Percentiles rank a stretch among this genome's conserved stretches.
phyloP scores from a whole-genome alignment of 805 yeast species.

The Clavispora asparagi region DNA sequence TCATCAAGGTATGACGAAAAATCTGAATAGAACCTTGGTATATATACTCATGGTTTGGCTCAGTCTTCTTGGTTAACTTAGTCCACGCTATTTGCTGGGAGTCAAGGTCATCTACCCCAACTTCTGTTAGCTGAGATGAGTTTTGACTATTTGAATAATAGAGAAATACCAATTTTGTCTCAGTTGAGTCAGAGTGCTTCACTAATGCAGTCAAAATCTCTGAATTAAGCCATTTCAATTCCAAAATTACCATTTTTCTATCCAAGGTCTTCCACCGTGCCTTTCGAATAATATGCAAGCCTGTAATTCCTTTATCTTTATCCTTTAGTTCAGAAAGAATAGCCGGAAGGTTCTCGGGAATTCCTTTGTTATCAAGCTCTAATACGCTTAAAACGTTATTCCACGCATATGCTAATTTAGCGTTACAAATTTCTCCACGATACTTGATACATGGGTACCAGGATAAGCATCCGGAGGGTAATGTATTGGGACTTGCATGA shows the following conservation, averaged over 20 bases:
- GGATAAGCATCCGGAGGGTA: conserved; percentile 39
- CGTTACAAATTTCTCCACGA: conserved; percentile 7
- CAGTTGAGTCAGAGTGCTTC: conserved; percentile 4
- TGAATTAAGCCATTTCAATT: conserved; percentile 50
- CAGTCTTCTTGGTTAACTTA: background rate
- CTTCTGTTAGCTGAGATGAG: background rate
- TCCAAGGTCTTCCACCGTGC: conserved; percentile 19
- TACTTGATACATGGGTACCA: conserved; percentile 55
- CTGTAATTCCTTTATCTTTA: conserved; percentile 32
- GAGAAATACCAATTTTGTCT: conserved; percentile 2
- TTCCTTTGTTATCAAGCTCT: conserved; percentile 39
- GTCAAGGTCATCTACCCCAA: conserved; percentile 9
- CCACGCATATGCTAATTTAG: conserved; percentile 67
- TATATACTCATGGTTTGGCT: background rate
- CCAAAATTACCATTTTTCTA: conserved; percentile 27
- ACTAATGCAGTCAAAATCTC: conserved; percentile 22
- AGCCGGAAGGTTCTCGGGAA: conserved; percentile 23
- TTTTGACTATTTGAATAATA: conserved; percentile 2
- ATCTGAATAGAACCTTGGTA: conserved; percentile 14
- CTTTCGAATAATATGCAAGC: conserved; percentile 20
- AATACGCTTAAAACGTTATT: conserved; percentile 53
- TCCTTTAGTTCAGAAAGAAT: conserved; percentile 29
- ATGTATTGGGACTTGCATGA: conserved; percentile 17
- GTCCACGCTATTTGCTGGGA: conserved; percentile 4
- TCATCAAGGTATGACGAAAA: conserved; percentile 20